A percentile compares a stretch with the other conserved stretches of the same genome.
phyloP scores from a whole-genome alignment of 2,329 filamentous ascomycete genomes.

The Trichocomaceae sp. region DNA sequence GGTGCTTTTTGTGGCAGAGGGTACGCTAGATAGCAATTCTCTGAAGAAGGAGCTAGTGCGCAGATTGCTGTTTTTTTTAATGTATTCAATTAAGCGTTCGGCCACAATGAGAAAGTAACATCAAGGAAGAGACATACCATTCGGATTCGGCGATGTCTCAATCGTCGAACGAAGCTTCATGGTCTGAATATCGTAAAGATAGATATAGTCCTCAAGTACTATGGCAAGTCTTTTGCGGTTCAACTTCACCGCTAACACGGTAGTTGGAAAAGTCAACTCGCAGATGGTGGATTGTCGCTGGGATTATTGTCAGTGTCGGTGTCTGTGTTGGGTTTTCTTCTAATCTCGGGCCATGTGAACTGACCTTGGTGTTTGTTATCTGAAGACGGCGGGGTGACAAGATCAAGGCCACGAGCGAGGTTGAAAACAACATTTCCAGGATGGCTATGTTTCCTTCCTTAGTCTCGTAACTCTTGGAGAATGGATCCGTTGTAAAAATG shows the following conservation, averaged over 20 bases:
- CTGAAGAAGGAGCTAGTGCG: slow-evolving; percentile 85
- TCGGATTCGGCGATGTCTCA: slow-evolving; percentile 86
- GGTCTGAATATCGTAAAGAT: slow-evolving; percentile 97
- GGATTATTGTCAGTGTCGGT: slow-evolving; percentile 15
- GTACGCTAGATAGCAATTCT: slow-evolving; percentile 93
- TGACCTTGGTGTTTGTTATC: slow-evolving; percentile 94
- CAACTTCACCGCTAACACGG: slow-evolving; percentile 84
- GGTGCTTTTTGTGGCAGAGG: slow-evolving; percentile 66
- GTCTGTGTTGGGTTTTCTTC: neutral
- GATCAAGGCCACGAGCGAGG: slow-evolving; percentile 88
- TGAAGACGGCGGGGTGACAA: slow-evolving; percentile 85
- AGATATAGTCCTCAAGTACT: slow-evolving; percentile 91
- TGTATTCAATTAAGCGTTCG: neutral
- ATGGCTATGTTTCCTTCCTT: slow-evolving; percentile 93
- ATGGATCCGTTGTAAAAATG: slow-evolving; percentile 94
- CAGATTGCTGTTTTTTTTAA: slow-evolving; percentile 60
- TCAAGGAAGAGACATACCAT: slow-evolving; percentile 42
- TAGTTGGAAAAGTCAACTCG: slow-evolving; percentile 97
- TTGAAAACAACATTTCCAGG: slow-evolving; percentile 98
- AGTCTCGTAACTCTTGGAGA: slow-evolving; percentile 88
- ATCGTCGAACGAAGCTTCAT: slow-evolving; percentile 94
- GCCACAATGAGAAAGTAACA: neutral
- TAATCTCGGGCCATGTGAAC: slow-evolving; percentile 18
- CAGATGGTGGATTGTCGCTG: slow-evolving; percentile 79
- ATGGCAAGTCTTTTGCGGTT: slow-evolving; percentile 93